Evolutionary conservation across 352 stramenopile genomes (phyloP).

Genomic region (Phytophthora colocasiae): DNA sequence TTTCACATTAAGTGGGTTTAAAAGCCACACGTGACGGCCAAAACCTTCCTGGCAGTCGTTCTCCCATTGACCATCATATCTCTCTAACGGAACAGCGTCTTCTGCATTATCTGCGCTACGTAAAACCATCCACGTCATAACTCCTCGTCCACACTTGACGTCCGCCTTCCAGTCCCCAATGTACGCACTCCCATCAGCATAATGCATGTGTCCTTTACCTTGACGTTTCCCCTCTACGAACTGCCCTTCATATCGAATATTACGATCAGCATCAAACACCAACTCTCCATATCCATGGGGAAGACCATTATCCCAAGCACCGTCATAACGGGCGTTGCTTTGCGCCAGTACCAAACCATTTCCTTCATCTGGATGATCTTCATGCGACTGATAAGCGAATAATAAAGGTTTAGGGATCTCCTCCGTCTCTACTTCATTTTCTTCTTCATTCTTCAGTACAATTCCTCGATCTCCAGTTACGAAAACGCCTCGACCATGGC

Average conservation of each 20-base stretch:
- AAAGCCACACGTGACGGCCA: conserved; percentile 83
- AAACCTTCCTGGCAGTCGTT: conserved; percentile 79
- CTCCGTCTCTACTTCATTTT: background rate
- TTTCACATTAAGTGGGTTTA: conserved; percentile 11
- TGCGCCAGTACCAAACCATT: conserved; percentile 31
- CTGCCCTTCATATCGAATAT: conserved; percentile 66
- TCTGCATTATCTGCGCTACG: conserved; percentile 3
- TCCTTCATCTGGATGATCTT: conserved; percentile 5
- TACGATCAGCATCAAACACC: conserved; percentile 67
- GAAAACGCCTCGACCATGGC: conserved; percentile 82
- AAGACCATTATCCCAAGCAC: conserved; percentile 75
- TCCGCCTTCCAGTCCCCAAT: conserved; percentile 75
- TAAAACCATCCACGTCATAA: conserved; percentile 75
- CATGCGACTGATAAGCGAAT: conserved; percentile 37
- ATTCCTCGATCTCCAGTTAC: conserved; percentile 42
- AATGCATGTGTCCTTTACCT: conserved; percentile 71
- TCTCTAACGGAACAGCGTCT: conserved; percentile 40
- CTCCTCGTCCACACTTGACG: conserved; percentile 72
- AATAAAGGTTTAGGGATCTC: conserved; percentile 23
- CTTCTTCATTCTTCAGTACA: conserved; percentile 10
- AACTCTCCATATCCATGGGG: conserved; percentile 76
- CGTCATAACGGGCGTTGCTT: conserved; percentile 78
- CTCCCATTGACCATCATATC: conserved; percentile 81
- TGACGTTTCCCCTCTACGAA: conserved; percentile 61
- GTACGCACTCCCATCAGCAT: conserved; percentile 72